phyloP scores from a whole-genome alignment of 805 yeast genomes.

The Metschnikowia proteae region DNA sequence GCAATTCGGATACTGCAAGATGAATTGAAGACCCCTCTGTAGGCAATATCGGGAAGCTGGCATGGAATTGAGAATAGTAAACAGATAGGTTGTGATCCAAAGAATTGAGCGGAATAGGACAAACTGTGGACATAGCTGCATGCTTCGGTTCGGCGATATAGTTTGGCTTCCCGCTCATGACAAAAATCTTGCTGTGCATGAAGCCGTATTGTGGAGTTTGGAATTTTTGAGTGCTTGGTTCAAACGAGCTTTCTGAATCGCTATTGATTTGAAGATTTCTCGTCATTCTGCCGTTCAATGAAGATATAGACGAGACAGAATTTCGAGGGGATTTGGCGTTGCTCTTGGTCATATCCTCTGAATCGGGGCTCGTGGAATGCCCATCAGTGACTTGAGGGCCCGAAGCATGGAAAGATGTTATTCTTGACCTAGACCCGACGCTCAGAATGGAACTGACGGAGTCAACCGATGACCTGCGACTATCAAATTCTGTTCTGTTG shows the following conservation, averaged over 20 bases:
- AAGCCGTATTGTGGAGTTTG: neutral
- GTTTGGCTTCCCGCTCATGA: neutral
- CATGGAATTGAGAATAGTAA: slow-evolving; percentile 44
- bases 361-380: slow-evolving; percentile 9
- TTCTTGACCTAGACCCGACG: slow-evolving; percentile 28
- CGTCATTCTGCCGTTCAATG: slow-evolving; percentile 17
- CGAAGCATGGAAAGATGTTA: slow-evolving; percentile 29
- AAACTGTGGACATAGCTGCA: neutral
- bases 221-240: neutral
- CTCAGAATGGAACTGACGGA: slow-evolving; percentile 48
- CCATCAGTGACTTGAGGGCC: slow-evolving; percentile 21
- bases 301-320: slow-evolving; percentile 18
- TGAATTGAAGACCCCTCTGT: slow-evolving; percentile 23
- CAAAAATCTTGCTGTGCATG: neutral
- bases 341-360: slow-evolving; percentile 19
- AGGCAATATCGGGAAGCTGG: slow-evolving; percentile 45
- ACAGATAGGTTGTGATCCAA: slow-evolving; percentile 15
- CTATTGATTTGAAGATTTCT: neutral
- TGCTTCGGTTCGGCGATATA: neutral
- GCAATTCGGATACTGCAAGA: slow-evolving; percentile 11
- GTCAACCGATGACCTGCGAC: slow-evolving; percentile 46
- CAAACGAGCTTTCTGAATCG: neutral
- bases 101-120: slow-evolving; percentile 8
- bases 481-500: slow-evolving; percentile 12
- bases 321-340: slow-evolving; percentile 14